Evolutionary conservation across 148 eudicot genomes (phyloP), one percentile per base, ranked within the genome.

Genomic region (Vaccinium vitisidaea): DNA sequence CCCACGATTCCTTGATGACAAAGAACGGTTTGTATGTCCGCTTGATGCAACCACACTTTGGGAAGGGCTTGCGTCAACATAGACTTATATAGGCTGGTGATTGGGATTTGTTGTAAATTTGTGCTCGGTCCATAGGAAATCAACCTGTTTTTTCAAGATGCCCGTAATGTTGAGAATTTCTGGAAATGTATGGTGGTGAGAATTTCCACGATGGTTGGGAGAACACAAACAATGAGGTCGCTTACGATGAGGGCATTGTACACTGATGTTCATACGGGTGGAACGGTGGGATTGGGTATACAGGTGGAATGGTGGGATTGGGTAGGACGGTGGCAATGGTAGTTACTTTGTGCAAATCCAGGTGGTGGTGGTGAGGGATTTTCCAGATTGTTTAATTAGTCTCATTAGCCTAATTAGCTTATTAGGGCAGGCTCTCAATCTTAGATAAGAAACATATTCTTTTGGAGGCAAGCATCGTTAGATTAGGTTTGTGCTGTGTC

Each of bases 21-120:
- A 97, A 94, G 86, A 95, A 93, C 43, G 94, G 99, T 67, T 89
- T 97, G 88, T 97, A 97, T 75, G 98, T 95, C 15, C 92, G 98
- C 5, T 90, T 97, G 82, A 97, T 97, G 98, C 99, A 97, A 87
- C 99, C 99, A 69, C 99, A 97, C 88, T 94, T 91, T 85, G 92
- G 87, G 25, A 97, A 94, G 91, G 98, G 98, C 67, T 87, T 94
- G 85, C 94, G 98, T 46, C 99, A 94, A 86, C 98, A 92, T 85
- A 90, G 98, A 70, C 94, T 91, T 27, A 65, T 91, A 79, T 92
- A 86, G 87, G 63, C 4, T 46, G 81, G 83, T 63, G 48, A 46
- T 13, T 32, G 12, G 79, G n/a, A 83, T 80, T 83, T 85, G 43
- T 84, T 83, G 89, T 76, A 67, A 69, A 88, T 87, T 83, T 48